These are phyloP conservation scores for Boehmeria nivea DNA, from an alignment of 306 rosid species.

Conservation along the genomic window DNA sequence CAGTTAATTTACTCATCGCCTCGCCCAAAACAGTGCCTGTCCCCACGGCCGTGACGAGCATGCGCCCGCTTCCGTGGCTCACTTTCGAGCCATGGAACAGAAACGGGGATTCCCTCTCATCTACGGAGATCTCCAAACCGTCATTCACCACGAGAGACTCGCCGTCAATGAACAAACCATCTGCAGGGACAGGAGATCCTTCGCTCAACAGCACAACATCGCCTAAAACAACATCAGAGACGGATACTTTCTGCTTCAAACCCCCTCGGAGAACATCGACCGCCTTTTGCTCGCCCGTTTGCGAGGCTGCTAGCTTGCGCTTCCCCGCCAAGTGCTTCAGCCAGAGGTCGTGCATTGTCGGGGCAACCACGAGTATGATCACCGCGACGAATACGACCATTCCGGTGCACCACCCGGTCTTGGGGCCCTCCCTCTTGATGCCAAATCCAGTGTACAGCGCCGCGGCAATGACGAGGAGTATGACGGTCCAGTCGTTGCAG, in stretches of 20 bases:
- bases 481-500: background rate
- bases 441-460: slow-evolving; percentile 16
- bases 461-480: slow-evolving; percentile 3
- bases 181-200: slow-evolving; percentile 15
- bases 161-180: slow-evolving; percentile 21
- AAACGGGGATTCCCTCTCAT: slow-evolving; percentile 11
- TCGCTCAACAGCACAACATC: slow-evolving; percentile 4
- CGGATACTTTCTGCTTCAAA: background rate
- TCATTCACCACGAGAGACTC: background rate
- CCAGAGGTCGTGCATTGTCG: background rate
- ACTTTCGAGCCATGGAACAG: slow-evolving; percentile 21
- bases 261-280: slow-evolving; percentile 1
- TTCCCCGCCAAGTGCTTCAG: background rate
- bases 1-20: background rate
- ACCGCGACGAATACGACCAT: slow-evolving; percentile 2
- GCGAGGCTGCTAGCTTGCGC: background rate
- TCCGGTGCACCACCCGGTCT: slow-evolving; percentile 20
- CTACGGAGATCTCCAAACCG: background rate
- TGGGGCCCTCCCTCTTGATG: slow-evolving; percentile 10
- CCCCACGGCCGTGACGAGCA: slow-evolving; percentile 24
- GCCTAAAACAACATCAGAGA: background rate
- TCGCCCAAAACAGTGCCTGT: slow-evolving; percentile 3
- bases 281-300: background rate
- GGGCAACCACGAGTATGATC: slow-evolving; percentile 4
- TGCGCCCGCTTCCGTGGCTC: slow-evolving; percentile 15